These are phyloP conservation scores for Hyphodiscus hymeniophilus DNA, from an alignment of 495 filamentous ascomycete species.

Conservation along the genomic window DNA sequence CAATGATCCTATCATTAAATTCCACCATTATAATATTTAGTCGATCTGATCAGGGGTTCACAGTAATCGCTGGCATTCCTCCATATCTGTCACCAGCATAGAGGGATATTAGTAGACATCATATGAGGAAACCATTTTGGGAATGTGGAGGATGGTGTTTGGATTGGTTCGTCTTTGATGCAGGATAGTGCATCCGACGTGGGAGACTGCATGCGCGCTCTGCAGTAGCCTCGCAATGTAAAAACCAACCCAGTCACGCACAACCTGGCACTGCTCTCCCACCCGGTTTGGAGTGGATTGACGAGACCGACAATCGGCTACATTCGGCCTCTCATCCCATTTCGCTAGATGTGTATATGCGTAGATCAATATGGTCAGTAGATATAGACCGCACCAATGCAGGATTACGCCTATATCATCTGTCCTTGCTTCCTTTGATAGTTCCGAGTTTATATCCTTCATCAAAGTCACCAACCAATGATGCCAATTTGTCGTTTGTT, in stretches of 20 bases:
- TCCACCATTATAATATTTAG: too few species aligned
- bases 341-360: not conserved
- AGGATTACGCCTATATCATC: not conserved
- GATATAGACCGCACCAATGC: not conserved
- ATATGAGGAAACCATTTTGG: not conserved
- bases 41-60: not conserved
- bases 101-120: too few species aligned
- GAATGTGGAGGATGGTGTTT: not conserved
- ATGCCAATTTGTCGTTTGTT: conserved; percentile 1
- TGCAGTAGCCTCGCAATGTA: conserved; percentile 15
- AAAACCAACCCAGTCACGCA: not conserved
- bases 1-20: too few species aligned
- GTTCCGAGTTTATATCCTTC: conserved; percentile 22
- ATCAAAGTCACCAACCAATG: conserved; percentile 6
- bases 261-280: not conserved
- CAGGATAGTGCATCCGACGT: conserved; percentile 2
- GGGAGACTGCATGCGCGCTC: conserved; percentile 7
- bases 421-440: conserved; percentile 10
- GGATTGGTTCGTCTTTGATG: not conserved
- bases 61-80: not conserved
- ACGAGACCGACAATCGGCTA: conserved; percentile 4
- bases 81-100: not conserved
- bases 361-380: too few species aligned
- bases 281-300: not conserved
- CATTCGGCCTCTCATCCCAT: not conserved